These are phyloP conservation scores for Rubus parviflorus DNA, from an alignment of 306 rosid genomes.

Conservation along the genomic window DNA sequence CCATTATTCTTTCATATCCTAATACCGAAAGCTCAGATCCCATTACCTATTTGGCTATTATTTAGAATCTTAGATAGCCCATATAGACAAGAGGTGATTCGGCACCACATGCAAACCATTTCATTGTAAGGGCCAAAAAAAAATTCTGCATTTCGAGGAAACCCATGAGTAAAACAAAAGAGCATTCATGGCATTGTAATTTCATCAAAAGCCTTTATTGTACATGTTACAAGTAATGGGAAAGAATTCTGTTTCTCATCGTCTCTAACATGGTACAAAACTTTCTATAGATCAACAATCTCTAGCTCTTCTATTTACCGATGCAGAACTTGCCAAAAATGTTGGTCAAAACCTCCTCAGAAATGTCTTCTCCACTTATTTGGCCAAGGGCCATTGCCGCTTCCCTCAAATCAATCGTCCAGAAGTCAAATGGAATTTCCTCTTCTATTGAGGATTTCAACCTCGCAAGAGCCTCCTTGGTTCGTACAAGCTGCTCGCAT, in stretches of 20 bases:
- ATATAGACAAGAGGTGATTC: not conserved
- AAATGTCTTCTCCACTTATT: conserved; percentile 90
- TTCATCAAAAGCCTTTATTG: not conserved
- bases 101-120: not conserved
- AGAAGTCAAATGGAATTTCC: conserved; percentile 84
- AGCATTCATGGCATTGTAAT: not conserved
- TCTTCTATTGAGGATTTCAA: conserved; percentile 75
- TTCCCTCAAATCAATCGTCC: conserved; percentile 93
- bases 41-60: not conserved
- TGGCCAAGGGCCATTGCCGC: conserved; percentile 87
- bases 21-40: not conserved
- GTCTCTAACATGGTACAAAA: not conserved
- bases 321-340: conserved; percentile 90
- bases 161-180: not conserved
- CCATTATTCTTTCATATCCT: conserved; percentile 8
- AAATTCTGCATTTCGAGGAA: too few relatives aligned
- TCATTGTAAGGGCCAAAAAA: not conserved
- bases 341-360: conserved; percentile 84
- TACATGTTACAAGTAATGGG: too few relatives aligned
- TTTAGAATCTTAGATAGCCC: not conserved
- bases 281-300: not conserved
- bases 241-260: not conserved
- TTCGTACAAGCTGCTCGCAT: conserved; percentile 90
- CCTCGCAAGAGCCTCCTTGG: conserved; percentile 78
- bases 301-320: conserved; percentile 49